Evolutionary conservation across 345 rosid genomes (phyloP).

Genomic region (Murraya paniculata): DNA sequence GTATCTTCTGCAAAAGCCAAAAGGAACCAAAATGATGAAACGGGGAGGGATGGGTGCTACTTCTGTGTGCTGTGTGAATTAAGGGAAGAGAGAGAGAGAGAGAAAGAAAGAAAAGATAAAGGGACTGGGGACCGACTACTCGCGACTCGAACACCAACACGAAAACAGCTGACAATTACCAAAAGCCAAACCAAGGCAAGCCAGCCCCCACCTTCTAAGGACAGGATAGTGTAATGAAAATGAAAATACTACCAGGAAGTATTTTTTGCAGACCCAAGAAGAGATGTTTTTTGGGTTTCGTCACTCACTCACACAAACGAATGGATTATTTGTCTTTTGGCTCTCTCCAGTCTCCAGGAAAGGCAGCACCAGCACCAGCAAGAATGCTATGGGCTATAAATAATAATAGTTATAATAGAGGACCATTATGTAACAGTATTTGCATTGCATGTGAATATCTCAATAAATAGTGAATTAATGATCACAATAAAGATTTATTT

Average conservation of each 20-base stretch:
- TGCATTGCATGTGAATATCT: not conserved
- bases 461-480: not conserved
- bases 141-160: not conserved
- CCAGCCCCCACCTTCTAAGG: slow-evolving; percentile 20
- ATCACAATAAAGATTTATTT: not conserved
- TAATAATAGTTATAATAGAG: not conserved
- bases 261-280: slow-evolving; percentile 32
- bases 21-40: slow-evolving; percentile 28
- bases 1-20: slow-evolving; percentile 30
- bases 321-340: slow-evolving; percentile 41
- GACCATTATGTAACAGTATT: not conserved
- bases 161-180: not conserved
- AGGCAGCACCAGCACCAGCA: slow-evolving; percentile 20
- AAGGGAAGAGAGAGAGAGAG: too few species aligned
- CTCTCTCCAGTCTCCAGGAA: slow-evolving; percentile 40
- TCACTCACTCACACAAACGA: slow-evolving; percentile 34
- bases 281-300: slow-evolving; percentile 34
- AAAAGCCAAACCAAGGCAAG: not conserved
- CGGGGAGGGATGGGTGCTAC: not conserved
- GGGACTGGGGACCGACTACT: slow-evolving; percentile 17
- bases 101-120: not conserved
- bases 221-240: not conserved
- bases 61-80: too few species aligned
- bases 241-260: slow-evolving; percentile 10
- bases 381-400: slow-evolving; percentile 1